Conservation (phyloP, 179 eudicot species). For the Silene coronaria region DNA sequence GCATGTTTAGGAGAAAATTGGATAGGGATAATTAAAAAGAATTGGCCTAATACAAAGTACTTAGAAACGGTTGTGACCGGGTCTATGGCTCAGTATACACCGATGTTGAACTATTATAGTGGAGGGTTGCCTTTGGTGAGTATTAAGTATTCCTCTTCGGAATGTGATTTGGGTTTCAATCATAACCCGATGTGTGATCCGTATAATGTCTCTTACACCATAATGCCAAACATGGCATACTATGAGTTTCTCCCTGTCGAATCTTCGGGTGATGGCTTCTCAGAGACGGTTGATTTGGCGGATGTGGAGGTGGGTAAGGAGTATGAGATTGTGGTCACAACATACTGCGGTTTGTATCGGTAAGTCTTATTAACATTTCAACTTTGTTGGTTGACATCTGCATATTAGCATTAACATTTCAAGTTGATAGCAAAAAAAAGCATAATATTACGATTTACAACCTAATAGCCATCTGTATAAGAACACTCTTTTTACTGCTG, state of each 20-base stretch:
- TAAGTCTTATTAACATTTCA: neutral
- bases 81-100: constrained; percentile 80
- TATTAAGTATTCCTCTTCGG: constrained; percentile 69
- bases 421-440: too few relatives aligned
- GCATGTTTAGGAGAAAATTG: constrained; percentile 54
- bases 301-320: constrained; percentile 62
- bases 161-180: constrained; percentile 66
- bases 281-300: constrained; percentile 57
- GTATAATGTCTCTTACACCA: constrained; percentile 58
- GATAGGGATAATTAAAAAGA: constrained; percentile 51
- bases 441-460: too few relatives aligned
- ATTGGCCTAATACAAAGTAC: constrained; percentile 75
- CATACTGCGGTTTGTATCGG: constrained; percentile 39
- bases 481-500: too few relatives aligned
- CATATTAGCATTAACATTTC: too few relatives aligned
- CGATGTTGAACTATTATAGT: constrained; percentile 64
- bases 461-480: too few relatives aligned
- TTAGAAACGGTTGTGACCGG: constrained; percentile 71
- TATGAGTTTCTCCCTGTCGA: constrained; percentile 57
- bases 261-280: constrained; percentile 13
- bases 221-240: constrained; percentile 73
- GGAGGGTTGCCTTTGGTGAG: constrained; percentile 55
- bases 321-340: constrained; percentile 73
- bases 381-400: too few relatives aligned
- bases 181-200: constrained; percentile 59